Evolutionary conservation across 2,329 filamentous ascomycete species (phyloP).

Genomic region (Talaromyces sp.): DNA sequence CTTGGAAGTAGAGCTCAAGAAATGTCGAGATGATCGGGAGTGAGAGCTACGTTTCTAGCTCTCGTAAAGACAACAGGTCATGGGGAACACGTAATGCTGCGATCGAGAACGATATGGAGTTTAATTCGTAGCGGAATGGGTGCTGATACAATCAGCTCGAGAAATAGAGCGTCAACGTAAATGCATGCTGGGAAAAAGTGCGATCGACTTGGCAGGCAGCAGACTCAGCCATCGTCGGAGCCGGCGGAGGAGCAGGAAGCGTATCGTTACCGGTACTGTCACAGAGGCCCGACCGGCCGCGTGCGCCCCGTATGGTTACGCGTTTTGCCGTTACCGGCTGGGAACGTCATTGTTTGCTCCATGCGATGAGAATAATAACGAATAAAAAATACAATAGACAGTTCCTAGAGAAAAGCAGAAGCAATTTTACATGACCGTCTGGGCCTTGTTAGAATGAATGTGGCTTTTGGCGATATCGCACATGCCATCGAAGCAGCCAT

Average conservation of each 20-base stretch:
- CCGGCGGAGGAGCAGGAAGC: background rate
- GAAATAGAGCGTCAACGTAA: background rate
- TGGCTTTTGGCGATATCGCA: background rate
- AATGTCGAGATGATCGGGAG: background rate
- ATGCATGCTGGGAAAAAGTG: background rate
- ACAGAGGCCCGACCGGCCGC: background rate
- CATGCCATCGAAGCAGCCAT: background rate
- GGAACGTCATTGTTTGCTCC: background rate
- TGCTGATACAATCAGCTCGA: background rate
- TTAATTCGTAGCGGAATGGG: background rate
- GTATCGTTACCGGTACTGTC: conserved; percentile 7
- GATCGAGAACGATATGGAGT: background rate
- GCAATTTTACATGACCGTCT: too few relatives aligned
- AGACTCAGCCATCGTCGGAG: background rate
- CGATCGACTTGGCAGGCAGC: background rate
- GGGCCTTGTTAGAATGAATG: background rate
- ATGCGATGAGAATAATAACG: background rate
- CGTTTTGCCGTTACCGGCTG: background rate
- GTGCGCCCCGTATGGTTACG: background rate
- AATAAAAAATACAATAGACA: too few relatives aligned
- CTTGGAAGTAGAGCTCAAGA: background rate
- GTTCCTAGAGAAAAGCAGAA: too few relatives aligned
- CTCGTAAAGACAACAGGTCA: conserved; percentile 8
- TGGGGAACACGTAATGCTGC: background rate
- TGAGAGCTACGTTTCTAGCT: conserved; percentile 10